Percentiles rank a stretch among this genome's conserved stretches.
Evolutionary conservation across 2,329 filamentous ascomycete genomes (phyloP).

Genomic region (Tolypocladium sp.): DNA sequence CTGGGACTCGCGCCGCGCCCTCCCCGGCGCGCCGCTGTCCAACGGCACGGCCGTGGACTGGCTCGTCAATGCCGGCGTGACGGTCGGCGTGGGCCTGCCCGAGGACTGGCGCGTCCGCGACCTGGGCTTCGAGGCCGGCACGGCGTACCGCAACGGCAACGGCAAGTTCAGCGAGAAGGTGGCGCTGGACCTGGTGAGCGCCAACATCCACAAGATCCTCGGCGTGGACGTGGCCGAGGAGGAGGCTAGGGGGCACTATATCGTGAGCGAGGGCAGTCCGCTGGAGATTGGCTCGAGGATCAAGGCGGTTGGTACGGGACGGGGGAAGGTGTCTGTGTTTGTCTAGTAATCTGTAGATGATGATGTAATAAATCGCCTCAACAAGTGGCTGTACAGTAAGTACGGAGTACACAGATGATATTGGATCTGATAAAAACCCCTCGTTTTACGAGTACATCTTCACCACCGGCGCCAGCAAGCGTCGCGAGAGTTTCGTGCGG

Average conservation of each 20-base stretch:
- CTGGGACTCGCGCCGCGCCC: conserved; percentile 54
- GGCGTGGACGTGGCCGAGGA: conserved; percentile 29
- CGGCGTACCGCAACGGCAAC: conserved; percentile 45
- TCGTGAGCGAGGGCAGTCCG: conserved; percentile 55
- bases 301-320: conserved; percentile 36
- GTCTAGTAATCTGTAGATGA: not conserved
- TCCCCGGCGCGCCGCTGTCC: conserved; percentile 56
- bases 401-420: no score
- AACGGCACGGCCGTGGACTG: conserved; percentile 53
- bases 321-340: conserved; percentile 11
- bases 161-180: conserved; percentile 43
- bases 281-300: conserved; percentile 49
- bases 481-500: not conserved
- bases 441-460: no score
- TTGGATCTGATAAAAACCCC: not conserved
- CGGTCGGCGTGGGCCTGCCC: conserved; percentile 46
- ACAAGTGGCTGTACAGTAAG: not conserved
- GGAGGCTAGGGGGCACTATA: conserved; percentile 37
- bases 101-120: conserved; percentile 57
- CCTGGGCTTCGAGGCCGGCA: conserved; percentile 49
- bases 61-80: conserved; percentile 49
- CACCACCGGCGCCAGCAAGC: not conserved
- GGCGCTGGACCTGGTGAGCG: conserved; percentile 47
- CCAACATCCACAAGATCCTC: conserved; percentile 48
- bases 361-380: no score